Evolutionary conservation across 129 eudicot species (phyloP).

Genomic region (Erigeron canadensis): DNA sequence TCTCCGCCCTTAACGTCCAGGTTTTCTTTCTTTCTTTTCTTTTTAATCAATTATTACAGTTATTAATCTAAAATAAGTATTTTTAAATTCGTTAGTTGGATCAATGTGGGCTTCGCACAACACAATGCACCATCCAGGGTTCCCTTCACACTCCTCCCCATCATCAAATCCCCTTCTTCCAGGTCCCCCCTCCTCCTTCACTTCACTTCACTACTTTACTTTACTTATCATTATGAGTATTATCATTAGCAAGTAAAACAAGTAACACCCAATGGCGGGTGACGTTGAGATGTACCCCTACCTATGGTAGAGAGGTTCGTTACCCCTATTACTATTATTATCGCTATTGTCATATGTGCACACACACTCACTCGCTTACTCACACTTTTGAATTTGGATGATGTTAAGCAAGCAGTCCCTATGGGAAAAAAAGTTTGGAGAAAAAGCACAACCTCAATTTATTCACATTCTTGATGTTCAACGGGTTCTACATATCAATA

Average conservation of each 20-base stretch:
- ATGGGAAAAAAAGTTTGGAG: conserved; percentile 83
- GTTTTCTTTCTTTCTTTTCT: conserved; percentile 24
- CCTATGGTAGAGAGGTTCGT: too few relatives aligned
- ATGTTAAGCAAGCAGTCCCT: conserved; percentile 27
- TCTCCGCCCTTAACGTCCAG: conserved; percentile 79
- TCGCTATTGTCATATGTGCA: neutral
- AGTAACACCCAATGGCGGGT: too few relatives aligned
- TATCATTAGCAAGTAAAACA: too few relatives aligned
- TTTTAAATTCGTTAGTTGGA: conserved; percentile 41
- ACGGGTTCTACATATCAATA: conserved; percentile 72
- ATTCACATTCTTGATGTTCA: conserved; percentile 64
- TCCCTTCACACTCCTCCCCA: conserved; percentile 54
- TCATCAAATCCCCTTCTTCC: conserved; percentile 36
- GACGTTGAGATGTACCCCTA: too few relatives aligned
- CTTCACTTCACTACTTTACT: neutral
- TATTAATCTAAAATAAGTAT: neutral
- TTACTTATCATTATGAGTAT: neutral
- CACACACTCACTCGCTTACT: neutral
- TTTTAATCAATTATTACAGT: neutral
- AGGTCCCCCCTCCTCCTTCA: conserved; percentile 35
- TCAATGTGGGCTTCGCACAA: conserved; percentile 79
- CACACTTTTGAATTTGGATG: neutral
- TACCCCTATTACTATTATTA: neutral
- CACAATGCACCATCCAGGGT: conserved; percentile 85
- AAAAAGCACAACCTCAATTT: conserved; percentile 54